These are phyloP conservation scores for Drechslerella coelobrocha DNA, from an alignment of 2,329 filamentous ascomycete genomes.

Conservation along the genomic window DNA sequence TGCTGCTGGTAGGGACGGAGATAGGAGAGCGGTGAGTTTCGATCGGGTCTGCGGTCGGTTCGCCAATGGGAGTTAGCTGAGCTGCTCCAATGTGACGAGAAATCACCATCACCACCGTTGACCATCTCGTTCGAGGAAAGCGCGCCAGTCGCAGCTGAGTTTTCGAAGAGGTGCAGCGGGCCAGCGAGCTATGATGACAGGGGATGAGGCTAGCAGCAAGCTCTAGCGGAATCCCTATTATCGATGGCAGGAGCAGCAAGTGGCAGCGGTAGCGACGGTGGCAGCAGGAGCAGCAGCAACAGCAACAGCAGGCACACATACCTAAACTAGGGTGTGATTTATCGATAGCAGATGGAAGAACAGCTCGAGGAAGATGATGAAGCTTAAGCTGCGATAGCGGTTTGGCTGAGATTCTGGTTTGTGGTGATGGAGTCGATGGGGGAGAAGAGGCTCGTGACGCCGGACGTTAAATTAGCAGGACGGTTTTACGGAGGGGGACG, in stretches of 20 bases:
- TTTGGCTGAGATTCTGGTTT: not conserved
- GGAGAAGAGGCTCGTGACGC: slow-evolving; percentile 38
- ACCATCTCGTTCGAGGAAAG: not conserved
- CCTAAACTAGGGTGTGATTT: not conserved
- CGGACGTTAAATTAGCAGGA: slow-evolving; percentile 9
- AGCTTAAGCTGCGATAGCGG: not conserved
- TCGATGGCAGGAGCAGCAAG: slow-evolving; percentile 25
- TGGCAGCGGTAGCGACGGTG: not conserved
- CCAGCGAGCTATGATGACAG: not conserved
- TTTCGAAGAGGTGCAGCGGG: not conserved
- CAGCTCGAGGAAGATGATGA: slow-evolving; percentile 5
- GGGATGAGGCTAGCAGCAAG: not conserved
- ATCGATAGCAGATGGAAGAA: slow-evolving; percentile 1
- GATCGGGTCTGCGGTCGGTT: slow-evolving; percentile 13
- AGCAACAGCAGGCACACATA: not conserved
- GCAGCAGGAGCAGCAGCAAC: not conserved
- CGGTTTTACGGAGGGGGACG: slow-evolving; percentile 4
- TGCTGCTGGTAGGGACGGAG: slow-evolving; percentile 7
- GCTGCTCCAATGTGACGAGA: not conserved
- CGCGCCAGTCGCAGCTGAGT: slow-evolving; percentile 8
- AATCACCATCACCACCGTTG: not conserved
- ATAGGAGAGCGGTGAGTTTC: not conserved
- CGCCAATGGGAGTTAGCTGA: slow-evolving; percentile 32
- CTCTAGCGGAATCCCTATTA: not conserved
- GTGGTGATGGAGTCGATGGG: slow-evolving; percentile 13